These are phyloP conservation scores for Paecilomyces sp. DNA, from an alignment of 2,329 filamentous ascomycete genomes.

Conservation along the genomic window DNA sequence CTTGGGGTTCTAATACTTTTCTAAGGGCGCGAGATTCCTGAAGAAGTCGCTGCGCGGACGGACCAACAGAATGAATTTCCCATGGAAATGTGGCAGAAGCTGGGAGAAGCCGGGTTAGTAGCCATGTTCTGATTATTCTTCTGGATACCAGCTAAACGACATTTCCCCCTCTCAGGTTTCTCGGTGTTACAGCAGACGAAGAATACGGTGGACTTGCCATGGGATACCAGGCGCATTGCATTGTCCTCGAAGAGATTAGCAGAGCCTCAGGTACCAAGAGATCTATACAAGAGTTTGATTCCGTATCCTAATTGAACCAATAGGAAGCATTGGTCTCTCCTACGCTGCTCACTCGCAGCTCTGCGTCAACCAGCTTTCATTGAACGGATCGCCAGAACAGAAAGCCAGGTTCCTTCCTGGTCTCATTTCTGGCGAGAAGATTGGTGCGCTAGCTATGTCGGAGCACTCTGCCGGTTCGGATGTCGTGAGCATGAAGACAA, in stretches of 20 bases:
- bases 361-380: conserved; percentile 90
- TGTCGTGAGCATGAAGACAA: conserved; percentile 91
- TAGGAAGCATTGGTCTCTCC: conserved; percentile 58
- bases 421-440: conserved; percentile 68
- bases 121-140: not conserved
- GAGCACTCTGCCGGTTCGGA: conserved; percentile 87
- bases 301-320: not conserved
- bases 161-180: conserved; percentile 49
- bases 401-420: conserved; percentile 74
- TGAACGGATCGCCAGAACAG: conserved; percentile 75
- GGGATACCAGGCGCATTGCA: conserved; percentile 94
- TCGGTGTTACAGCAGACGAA: conserved; percentile 90
- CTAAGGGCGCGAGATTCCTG: conserved; percentile 70
- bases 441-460: conserved; percentile 91
- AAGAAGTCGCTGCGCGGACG: conserved; percentile 73
- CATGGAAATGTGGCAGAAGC: conserved; percentile 82
- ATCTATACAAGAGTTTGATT: not conserved
- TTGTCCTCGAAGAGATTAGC: conserved; percentile 92
- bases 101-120: conserved; percentile 71
- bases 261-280: conserved; percentile 60
- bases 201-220: conserved; percentile 82
- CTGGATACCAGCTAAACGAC: not conserved
- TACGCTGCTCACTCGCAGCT: conserved; percentile 95
- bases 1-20: not conserved
- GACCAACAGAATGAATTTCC: conserved; percentile 86